phyloP scores from a whole-genome alignment of 2,329 filamentous ascomycete species.

The Arachnomyces sp. region DNA sequence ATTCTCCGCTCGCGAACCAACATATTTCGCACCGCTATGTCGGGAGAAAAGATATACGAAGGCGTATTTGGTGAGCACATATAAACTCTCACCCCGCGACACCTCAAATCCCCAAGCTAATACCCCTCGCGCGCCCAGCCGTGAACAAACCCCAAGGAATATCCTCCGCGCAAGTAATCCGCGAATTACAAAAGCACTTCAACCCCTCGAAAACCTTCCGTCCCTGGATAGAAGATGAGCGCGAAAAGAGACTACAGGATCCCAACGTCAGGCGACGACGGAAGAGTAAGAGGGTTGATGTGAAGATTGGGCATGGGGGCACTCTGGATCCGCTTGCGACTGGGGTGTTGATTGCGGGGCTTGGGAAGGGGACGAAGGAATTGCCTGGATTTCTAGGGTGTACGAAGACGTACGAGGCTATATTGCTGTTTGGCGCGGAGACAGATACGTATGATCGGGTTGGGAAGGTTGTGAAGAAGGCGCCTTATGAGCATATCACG shows the following conservation, averaged over 20 bases:
- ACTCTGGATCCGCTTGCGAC: conserved; percentile 92
- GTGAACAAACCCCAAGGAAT: conserved; percentile 86
- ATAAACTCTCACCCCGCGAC: neutral
- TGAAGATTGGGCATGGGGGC: conserved; percentile 94
- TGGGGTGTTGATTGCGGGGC: conserved; percentile 79
- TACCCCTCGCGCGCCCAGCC: conserved; percentile 43
- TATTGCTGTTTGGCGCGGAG: conserved; percentile 80
- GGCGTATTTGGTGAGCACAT: conserved; percentile 51
- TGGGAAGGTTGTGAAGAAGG: conserved; percentile 71
- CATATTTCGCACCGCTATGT: conserved; percentile 30
- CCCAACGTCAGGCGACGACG: conserved; percentile 53
- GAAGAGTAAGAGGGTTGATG: conserved; percentile 54
- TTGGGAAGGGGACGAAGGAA: conserved; percentile 79
- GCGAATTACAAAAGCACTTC: conserved; percentile 77
- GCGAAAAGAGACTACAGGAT: conserved; percentile 48
- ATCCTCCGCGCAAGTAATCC: conserved; percentile 83
- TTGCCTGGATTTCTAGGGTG: conserved; percentile 72
- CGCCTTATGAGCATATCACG: conserved; percentile 73
- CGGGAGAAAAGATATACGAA: conserved; percentile 47
- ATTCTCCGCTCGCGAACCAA: conserved; percentile 18
- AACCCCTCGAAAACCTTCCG: conserved; percentile 71
- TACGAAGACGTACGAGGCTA: conserved; percentile 87
- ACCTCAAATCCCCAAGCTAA: conserved; percentile 10
- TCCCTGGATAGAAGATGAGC: conserved; percentile 63
- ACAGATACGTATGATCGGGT: conserved; percentile 87